A percentile compares a stretch with the other conserved stretches of the same genome.
Conservation (phyloP, 331 rosid species). For the Quercus lobata region DNA sequence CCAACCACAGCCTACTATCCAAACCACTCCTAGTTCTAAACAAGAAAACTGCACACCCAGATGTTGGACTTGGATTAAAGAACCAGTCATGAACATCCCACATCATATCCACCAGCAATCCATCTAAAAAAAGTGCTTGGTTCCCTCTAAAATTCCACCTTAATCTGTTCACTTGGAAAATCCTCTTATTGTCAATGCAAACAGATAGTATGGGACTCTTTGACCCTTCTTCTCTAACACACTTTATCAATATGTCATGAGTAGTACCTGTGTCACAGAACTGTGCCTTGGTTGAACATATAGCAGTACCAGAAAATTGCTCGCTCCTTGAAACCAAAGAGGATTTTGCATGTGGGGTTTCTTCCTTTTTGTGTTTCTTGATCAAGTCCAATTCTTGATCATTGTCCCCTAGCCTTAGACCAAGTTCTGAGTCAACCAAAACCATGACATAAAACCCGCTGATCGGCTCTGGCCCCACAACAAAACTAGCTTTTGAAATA, state of each 20-base stretch:
- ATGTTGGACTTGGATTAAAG: slow-evolving; percentile 30
- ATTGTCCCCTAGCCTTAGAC: slow-evolving; percentile 58
- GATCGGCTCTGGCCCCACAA: slow-evolving; percentile 64
- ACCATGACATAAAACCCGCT: slow-evolving; percentile 52
- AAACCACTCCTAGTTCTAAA: slow-evolving; percentile 81
- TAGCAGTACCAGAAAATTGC: slow-evolving; percentile 20
- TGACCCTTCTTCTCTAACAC: slow-evolving; percentile 34
- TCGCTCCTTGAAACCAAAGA: slow-evolving; percentile 64
- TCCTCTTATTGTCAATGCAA: slow-evolving; percentile 49
- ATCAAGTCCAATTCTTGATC: slow-evolving; percentile 22
- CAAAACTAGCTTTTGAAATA: slow-evolving; percentile 51
- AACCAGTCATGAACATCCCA: slow-evolving; percentile 98
- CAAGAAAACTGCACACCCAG: slow-evolving; percentile 62
- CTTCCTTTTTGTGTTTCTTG: neutral
- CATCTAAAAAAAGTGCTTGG: slow-evolving; percentile 77
- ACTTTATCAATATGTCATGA: slow-evolving; percentile 72
- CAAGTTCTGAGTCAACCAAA: slow-evolving; percentile 51
- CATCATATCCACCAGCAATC: slow-evolving; percentile 85
- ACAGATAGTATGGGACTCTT: slow-evolving; percentile 40
- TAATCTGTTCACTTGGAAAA: slow-evolving; percentile 66
- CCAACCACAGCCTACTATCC: slow-evolving; percentile 84
- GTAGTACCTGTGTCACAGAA: slow-evolving; percentile 49
- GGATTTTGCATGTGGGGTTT: slow-evolving; percentile 13
- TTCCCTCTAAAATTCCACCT: slow-evolving; percentile 96
- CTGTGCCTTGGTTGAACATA: slow-evolving; percentile 50